Evolutionary conservation across 345 rosid genomes (phyloP), one percentile per base, ranked within the genome.

Genomic region (Citrus glauca): DNA sequence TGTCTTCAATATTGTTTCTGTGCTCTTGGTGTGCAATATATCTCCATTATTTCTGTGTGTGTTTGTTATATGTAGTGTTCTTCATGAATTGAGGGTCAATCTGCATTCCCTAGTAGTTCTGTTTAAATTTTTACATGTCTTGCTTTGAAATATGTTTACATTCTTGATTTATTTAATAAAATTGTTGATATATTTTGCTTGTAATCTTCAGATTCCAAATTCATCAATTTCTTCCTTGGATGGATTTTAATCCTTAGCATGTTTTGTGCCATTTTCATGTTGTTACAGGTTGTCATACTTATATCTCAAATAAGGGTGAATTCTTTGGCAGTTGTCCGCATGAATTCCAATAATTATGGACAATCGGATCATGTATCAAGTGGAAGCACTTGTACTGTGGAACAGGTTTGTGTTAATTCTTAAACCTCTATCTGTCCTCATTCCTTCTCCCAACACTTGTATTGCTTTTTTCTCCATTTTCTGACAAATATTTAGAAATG

Each of bases 291-390:
- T 83, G 83, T 91, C 83, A 79, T 90, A 19, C 84, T 94, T 72
- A 61, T 93, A 59, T 88, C 90, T 81, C 96, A 94, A 82, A 90
- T 94, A 78, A 91, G 91, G 85, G 86, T 93, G 80, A 94, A 94
- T 85, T 82, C 91, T 40, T 90, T 94, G 84, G 94, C 95, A 61
- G 79, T 94, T 81, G 89, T 88, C 56, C 87, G 88, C 13, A 88
- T 94, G 90, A 91, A 87, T 81, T 90, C 91, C 74, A 72, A 65
- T 53, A 89, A 88, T 77, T 69, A 60, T 73, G 66, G 74, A 56
- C 83, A 64, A 37, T 80, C 78, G 71, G 79, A 84, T 84, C 81
- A 84, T 75, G 70, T 81, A 73, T 81, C 68, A 40, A 66, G 75
- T 60, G 86, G 81, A 61, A 80, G 73, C 78, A 88, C 88, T 73